A percentile compares a stretch with the other conserved stretches of the same genome.
Evolutionary conservation across 257 asterid genomes (phyloP).

Genomic region (Eucommia ulmoides): DNA sequence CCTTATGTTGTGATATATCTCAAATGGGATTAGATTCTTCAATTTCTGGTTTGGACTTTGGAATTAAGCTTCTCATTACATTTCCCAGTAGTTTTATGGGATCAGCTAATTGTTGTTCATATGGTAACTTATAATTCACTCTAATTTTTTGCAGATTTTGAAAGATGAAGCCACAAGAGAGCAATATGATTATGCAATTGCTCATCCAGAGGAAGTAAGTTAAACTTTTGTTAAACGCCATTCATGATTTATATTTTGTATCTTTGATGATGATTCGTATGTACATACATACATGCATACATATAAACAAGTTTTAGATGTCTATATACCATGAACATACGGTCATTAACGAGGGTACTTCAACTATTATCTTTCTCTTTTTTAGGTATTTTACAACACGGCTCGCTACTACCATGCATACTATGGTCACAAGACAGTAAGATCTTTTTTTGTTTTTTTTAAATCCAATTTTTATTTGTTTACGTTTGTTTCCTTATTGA

Average conservation of each 20-base stretch:
- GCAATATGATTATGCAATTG: constrained; percentile 94
- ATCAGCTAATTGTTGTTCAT: too few relatives aligned
- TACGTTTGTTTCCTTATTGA: too few relatives aligned
- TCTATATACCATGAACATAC: background rate
- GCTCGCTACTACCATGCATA: constrained; percentile 93
- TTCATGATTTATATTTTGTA: too few relatives aligned
- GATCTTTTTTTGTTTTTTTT: background rate
- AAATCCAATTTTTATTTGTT: too few relatives aligned
- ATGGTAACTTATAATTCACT: too few relatives aligned
- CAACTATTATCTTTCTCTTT: background rate
- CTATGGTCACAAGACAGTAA: constrained; percentile 84
- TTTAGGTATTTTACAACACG: constrained; percentile 47
- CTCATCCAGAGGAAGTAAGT: constrained; percentile 93
- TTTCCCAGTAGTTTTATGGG: too few relatives aligned
- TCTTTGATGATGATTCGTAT: background rate
- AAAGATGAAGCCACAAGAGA: constrained; percentile 93
- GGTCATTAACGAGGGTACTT: too few relatives aligned
- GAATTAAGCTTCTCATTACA: too few relatives aligned
- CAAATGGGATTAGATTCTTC: too few relatives aligned
- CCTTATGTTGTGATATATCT: too few relatives aligned
- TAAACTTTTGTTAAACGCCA: too few relatives aligned
- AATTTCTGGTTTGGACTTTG: too few relatives aligned
- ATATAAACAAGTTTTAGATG: background rate
- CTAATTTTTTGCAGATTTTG: constrained; percentile 69
- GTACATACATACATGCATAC: background rate